These are phyloP conservation scores for Calocybe gangraenosa DNA, from an alignment of 768 basidiomycete genomes.

Conservation along the genomic window DNA sequence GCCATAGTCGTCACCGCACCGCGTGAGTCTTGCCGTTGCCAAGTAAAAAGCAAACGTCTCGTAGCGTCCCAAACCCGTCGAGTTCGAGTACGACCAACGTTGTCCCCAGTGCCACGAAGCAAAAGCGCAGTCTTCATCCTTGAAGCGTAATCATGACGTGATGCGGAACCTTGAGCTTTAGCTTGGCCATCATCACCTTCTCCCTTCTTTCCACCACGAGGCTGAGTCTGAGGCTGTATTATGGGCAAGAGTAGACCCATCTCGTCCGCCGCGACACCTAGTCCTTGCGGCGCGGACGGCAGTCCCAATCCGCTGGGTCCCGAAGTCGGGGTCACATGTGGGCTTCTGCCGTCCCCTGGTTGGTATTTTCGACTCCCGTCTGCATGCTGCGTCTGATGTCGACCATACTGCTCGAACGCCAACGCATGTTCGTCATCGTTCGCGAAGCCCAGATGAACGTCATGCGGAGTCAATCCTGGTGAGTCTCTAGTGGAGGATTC, in stretches of 20 bases:
- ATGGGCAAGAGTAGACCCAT: neutral
- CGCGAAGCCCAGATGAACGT: neutral
- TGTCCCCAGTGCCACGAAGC: slow-evolving; percentile 1
- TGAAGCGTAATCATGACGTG: neutral
- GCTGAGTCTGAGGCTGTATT: neutral
- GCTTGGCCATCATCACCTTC: neutral
- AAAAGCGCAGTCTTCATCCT: slow-evolving; percentile 5
- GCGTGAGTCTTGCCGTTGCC: neutral
- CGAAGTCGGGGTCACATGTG: neutral
- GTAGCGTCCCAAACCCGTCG: slow-evolving; percentile 9
- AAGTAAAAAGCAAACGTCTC: slow-evolving; percentile 5
- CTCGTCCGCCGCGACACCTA: slow-evolving; percentile 1
- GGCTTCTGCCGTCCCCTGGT: neutral
- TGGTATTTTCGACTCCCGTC: no score
- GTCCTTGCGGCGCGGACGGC: neutral
- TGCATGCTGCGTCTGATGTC: no score
- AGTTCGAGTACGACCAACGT: neutral
- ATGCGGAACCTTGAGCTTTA: neutral
- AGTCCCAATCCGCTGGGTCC: slow-evolving; percentile 5
- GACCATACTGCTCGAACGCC: no score
- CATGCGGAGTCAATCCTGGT: neutral
- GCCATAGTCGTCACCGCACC: slow-evolving; percentile 4
- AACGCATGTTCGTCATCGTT: neutral
- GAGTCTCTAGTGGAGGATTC: slow-evolving; percentile 7
- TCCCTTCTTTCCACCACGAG: neutral